Evolutionary conservation across 2,329 filamentous ascomycete genomes (phyloP).

Genomic region (Verticillium dahliae): DNA sequence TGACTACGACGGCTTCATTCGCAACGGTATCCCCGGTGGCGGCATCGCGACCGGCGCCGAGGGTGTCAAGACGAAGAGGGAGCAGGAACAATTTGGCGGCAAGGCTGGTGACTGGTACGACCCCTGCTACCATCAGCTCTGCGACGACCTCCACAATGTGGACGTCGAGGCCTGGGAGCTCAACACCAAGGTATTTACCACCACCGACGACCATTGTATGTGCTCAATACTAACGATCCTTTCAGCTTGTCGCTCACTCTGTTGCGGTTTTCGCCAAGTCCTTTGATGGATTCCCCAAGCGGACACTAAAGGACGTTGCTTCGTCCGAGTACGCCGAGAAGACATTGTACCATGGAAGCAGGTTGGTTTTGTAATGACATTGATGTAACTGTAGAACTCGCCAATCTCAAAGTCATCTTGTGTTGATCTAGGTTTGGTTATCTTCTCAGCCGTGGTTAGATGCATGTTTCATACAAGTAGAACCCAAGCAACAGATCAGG

Average conservation of each 20-base stretch:
- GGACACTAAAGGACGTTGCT: conserved; percentile 25
- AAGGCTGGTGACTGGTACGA: conserved; percentile 54
- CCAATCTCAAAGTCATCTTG: no score
- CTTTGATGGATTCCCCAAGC: conserved; percentile 58
- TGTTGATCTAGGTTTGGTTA: background rate
- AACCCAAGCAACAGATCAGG: no score
- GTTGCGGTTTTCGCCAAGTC: conserved; percentile 64
- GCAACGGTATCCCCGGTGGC: conserved; percentile 64
- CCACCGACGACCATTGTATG: background rate
- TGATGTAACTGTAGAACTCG: background rate
- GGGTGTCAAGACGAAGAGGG: conserved; percentile 63
- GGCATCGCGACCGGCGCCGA: conserved; percentile 76
- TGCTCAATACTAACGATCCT: background rate
- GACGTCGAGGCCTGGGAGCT: conserved; percentile 54
- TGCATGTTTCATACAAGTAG: no score
- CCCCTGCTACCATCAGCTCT: conserved; percentile 55
- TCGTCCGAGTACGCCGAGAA: conserved; percentile 23
- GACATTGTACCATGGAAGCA: conserved; percentile 42
- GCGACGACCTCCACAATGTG: conserved; percentile 52
- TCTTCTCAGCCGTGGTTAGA: no score
- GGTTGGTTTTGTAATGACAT: conserved; percentile 35
- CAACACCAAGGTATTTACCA: conserved; percentile 47
- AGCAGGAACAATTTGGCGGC: conserved; percentile 65
- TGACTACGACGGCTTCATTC: conserved; percentile 74
- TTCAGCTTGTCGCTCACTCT: conserved; percentile 60